Conservation (phyloP, 768 basidiomycete genomes). For the Russula dissimulans region DNA sequence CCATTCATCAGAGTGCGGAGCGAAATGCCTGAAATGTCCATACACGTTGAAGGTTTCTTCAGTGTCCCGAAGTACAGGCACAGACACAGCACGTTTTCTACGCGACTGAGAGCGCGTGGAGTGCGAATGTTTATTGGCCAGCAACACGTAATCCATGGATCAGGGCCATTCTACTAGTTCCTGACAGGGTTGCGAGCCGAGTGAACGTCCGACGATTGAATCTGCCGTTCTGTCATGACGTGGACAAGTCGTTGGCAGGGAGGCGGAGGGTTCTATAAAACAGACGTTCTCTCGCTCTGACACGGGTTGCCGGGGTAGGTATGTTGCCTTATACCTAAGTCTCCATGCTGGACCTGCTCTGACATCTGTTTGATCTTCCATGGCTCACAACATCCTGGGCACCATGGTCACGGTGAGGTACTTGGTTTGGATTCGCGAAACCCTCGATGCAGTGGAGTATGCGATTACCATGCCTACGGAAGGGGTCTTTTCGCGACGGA, state of each 20-base stretch:
- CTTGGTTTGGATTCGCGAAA: not conserved
- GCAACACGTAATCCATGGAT: not conserved
- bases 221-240: too few relatives aligned
- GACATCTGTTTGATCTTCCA: too few relatives aligned
- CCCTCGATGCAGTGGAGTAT: not conserved
- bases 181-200: not conserved
- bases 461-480: not conserved
- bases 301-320: not conserved
- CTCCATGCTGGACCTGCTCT: too few relatives aligned
- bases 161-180: not conserved
- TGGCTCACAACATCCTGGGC: not conserved
- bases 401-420: not conserved
- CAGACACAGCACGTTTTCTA: too few relatives aligned
- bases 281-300: not conserved
- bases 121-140: not conserved
- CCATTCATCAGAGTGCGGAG: not conserved
- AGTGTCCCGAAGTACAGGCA: not conserved
- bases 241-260: not conserved
- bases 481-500: not conserved
- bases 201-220: not conserved
- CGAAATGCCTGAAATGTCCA: not conserved
- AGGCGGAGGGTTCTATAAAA: not conserved
- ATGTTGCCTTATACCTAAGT: not conserved
- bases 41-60: not conserved
- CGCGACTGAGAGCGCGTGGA: not conserved